Conservation (phyloP, 2,329 filamentous ascomycete genomes). For the Hypoxylon sp. region DNA sequence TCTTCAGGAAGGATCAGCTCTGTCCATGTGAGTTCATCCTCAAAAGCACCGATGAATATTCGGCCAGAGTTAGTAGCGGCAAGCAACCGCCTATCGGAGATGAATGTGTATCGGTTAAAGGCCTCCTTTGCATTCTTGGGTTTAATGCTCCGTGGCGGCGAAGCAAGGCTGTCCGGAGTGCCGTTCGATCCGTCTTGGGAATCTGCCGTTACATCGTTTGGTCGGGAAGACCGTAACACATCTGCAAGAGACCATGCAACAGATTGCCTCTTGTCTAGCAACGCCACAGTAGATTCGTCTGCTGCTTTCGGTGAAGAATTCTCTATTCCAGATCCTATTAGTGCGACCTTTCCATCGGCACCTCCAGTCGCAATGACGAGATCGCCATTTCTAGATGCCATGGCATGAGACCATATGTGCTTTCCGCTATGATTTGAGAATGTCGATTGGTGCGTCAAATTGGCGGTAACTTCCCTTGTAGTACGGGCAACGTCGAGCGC, state of each 20-base stretch:
- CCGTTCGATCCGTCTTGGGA: constrained; percentile 46
- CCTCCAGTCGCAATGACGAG: constrained; percentile 79
- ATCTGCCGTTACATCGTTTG: constrained; percentile 8
- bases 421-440: constrained; percentile 84
- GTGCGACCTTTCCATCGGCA: constrained; percentile 79
- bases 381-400: constrained; percentile 51
- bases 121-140: constrained; percentile 59
- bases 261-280: constrained; percentile 32
- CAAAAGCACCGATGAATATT: constrained; percentile 65
- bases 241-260: constrained; percentile 42
- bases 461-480: constrained; percentile 39
- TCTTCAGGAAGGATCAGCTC: constrained; percentile 58
- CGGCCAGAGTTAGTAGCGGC: constrained; percentile 73
- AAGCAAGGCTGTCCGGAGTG: neutral
- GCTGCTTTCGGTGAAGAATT: neutral
- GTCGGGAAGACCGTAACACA: constrained; percentile 42
- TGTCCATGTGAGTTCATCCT: constrained; percentile 57
- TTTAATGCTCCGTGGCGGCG: constrained; percentile 36
- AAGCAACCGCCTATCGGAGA: constrained; percentile 67
- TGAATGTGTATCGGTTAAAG: constrained; percentile 75
- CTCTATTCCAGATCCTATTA: constrained; percentile 55
- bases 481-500: neutral
- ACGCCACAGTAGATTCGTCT: neutral
- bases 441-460: constrained; percentile 67
- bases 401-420: constrained; percentile 85